These are phyloP conservation scores for Boletus mariae DNA, from an alignment of 1,284 basidiomycete genomes.

Conservation along the genomic window DNA sequence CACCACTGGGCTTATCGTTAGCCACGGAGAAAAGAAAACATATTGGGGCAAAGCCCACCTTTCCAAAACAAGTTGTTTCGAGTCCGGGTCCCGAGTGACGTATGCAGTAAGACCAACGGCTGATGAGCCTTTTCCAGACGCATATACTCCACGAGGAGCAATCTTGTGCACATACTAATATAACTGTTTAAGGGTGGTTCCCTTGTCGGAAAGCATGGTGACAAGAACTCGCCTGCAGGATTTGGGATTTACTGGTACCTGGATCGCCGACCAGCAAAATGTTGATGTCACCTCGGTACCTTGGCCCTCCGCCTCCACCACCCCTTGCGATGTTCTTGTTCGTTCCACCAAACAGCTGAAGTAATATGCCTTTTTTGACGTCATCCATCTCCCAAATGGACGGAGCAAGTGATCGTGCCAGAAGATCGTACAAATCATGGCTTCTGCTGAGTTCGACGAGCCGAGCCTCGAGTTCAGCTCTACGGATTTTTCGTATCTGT, in stretches of 20 bases:
- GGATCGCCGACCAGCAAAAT: slow-evolving; percentile 96
- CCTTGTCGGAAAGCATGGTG: background rate
- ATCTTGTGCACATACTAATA: slow-evolving; percentile 96
- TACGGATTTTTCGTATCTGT: slow-evolving; percentile 46
- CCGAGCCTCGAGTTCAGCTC: slow-evolving; percentile 57
- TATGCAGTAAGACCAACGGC: slow-evolving; percentile 98
- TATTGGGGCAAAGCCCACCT: slow-evolving; percentile 48
- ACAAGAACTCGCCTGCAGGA: slow-evolving; percentile 65
- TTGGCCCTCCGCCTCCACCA: slow-evolving; percentile 91
- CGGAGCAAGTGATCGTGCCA: slow-evolving; percentile 86
- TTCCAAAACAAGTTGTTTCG: slow-evolving; percentile 95
- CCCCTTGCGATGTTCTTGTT: slow-evolving; percentile 93
- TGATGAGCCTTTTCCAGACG: slow-evolving; percentile 96
- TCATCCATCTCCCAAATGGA: slow-evolving; percentile 99
- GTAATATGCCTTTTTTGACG: slow-evolving; percentile 95
- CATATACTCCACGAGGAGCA: slow-evolving; percentile 94
- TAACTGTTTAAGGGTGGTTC: background rate
- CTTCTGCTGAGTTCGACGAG: slow-evolving; percentile 68
- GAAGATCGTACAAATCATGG: slow-evolving; percentile 84
- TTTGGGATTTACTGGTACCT: slow-evolving; percentile 96
- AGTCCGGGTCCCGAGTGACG: slow-evolving; percentile 96
- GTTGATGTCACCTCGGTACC: slow-evolving; percentile 98
- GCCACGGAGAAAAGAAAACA: background rate
- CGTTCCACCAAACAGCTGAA: slow-evolving; percentile 96
- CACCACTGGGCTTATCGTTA: slow-evolving; percentile 59